phyloP scores from a whole-genome alignment of 2,329 filamentous ascomycete genomes.

The Aspergillus neoniger region DNA sequence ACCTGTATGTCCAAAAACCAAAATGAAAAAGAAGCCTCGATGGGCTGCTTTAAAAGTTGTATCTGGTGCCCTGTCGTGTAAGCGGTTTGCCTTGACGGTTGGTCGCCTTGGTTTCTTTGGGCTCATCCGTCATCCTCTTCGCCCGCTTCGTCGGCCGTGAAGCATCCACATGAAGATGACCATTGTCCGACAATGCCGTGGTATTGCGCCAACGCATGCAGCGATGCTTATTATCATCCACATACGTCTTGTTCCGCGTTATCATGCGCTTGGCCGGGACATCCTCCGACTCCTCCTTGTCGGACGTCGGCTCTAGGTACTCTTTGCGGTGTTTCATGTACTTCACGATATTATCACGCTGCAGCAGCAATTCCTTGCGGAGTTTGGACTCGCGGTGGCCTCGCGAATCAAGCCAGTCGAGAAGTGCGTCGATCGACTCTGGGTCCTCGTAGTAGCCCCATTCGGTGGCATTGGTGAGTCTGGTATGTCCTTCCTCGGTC shows the following conservation, averaged over 20 bases:
- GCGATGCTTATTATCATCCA: slow-evolving; percentile 57
- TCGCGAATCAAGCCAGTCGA: slow-evolving; percentile 84
- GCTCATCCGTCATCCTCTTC: slow-evolving; percentile 47
- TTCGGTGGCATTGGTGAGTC: slow-evolving; percentile 72
- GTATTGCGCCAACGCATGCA: slow-evolving; percentile 68
- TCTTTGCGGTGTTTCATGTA: slow-evolving; percentile 79
- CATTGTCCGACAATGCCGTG: slow-evolving; percentile 59
- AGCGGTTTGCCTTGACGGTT: slow-evolving; percentile 53
- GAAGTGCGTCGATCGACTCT: slow-evolving; percentile 72
- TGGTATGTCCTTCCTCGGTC: slow-evolving; percentile 79
- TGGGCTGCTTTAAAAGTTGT: slow-evolving; percentile 41
- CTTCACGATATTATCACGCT: slow-evolving; percentile 71
- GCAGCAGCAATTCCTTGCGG: slow-evolving; percentile 78
- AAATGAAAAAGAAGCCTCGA: neutral
- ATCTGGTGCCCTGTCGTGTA: slow-evolving; percentile 54
- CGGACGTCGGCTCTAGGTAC: slow-evolving; percentile 63
- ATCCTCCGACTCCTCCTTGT: slow-evolving; percentile 52
- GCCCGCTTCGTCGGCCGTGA: slow-evolving; percentile 53
- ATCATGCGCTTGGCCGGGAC: slow-evolving; percentile 56
- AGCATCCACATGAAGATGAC: slow-evolving; percentile 63
- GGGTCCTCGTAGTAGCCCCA: slow-evolving; percentile 92
- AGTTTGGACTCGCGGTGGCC: slow-evolving; percentile 85
- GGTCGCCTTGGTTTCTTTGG: slow-evolving; percentile 42
- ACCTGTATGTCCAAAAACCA: slow-evolving; percentile 7
- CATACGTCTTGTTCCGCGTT: slow-evolving; percentile 63